Base-by-base conservation (phyloP, 345 rosid species). In the Bruguiera parviflora region DNA sequence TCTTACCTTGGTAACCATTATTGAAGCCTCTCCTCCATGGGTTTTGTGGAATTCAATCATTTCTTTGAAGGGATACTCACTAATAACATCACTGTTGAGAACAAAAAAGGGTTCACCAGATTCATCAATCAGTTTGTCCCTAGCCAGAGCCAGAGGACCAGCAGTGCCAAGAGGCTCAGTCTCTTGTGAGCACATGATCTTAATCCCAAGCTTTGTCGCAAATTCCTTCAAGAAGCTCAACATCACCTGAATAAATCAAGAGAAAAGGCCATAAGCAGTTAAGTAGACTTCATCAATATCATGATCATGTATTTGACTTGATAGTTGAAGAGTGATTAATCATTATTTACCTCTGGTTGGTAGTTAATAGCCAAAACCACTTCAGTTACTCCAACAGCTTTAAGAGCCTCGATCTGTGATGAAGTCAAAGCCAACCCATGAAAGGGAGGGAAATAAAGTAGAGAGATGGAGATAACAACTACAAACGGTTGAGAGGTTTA, bases 1-100 rank as follows among this genome's bases (percentile, higher is more conserved):
- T 15, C 52, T 76, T 79, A 90, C 98, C 97, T 92, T 89, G 47
- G 98, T 92, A 15, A 92, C 98, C 97, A 92, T 86, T 10, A 92
- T 92, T 73, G 98, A 92, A 49, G 98, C 98, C 76, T 92, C 98
- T 56, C 96, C 96, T 58, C 97, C 97, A 58, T 92, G 98, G 76
- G 79, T 60, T 72, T 84, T 84, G 71, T 92, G 98, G 75, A 92
- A 92, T 67, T 79, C 88, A 31, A 92, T 80, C 89, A 92, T 90
- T 66, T 85, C 88, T 66, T 75, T 72, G 65, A 92, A 81, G 4
- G 98, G 98, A 59, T 92, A 92, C 81, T 92, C 98, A 60, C 93
- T 90, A 43, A 92, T 90, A 13, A 92, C 98, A 77, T 92, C 98
- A 51, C 98, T 92, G 83, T 92, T 92, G 64, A 92, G 98, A 69